Conservation (phyloP, 1,284 basidiomycete genomes). For the Cutaneotrichosporon mucoides region DNA sequence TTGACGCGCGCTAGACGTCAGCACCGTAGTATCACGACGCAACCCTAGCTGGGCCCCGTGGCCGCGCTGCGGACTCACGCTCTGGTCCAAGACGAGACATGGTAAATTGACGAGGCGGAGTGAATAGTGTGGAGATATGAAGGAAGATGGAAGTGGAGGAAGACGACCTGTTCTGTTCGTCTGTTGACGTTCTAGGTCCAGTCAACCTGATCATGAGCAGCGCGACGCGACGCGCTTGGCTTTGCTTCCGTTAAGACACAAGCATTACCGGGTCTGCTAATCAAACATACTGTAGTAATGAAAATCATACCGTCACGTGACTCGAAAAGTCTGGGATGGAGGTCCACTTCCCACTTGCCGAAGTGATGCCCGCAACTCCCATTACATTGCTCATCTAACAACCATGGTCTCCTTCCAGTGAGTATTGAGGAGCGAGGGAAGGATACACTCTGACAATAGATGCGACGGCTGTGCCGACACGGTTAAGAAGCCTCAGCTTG, state of each 20-base stretch:
- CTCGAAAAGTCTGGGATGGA: constrained; percentile 2
- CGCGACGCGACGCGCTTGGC: background rate
- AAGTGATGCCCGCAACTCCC: background rate
- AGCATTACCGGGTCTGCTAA: background rate
- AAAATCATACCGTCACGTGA: constrained; percentile 1
- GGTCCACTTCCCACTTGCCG: no score
- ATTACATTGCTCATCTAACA: constrained; percentile 2
- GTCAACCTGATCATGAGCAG: background rate
- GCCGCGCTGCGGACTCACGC: constrained; percentile 24
- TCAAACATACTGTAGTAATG: background rate
- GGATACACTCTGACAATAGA: constrained; percentile 33
- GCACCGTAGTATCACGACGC: no score
- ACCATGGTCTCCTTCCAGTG: constrained; percentile 61
- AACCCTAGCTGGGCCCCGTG: no score
- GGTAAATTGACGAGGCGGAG: background rate
- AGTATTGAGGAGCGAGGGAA: constrained; percentile 24
- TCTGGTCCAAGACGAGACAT: constrained; percentile 44
- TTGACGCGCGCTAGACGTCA: constrained; percentile 40
- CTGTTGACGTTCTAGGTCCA: background rate
- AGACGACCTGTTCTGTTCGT: background rate
- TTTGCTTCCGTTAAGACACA: background rate
- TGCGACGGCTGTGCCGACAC: constrained; percentile 70
- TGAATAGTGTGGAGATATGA: background rate
- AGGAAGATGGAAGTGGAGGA: background rate
- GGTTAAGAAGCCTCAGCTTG: constrained; percentile 80